These are phyloP conservation scores for Ascochyta lentis DNA, from an alignment of 2,329 filamentous ascomycete species.

Conservation along the genomic window DNA sequence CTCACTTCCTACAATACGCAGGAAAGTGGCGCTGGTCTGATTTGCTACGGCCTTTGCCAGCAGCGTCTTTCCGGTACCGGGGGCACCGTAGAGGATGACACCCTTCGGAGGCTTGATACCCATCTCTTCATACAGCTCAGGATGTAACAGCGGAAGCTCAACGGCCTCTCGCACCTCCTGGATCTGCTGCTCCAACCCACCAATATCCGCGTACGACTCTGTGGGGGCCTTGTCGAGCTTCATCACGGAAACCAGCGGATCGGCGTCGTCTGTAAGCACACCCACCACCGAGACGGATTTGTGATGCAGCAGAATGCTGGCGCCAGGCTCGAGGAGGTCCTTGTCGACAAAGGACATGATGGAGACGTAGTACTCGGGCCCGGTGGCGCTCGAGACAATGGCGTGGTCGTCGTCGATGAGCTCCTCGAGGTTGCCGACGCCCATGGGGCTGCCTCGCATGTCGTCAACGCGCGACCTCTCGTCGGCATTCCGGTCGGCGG, in stretches of 20 bases:
- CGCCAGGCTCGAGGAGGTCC: conserved; percentile 93
- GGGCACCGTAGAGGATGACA: conserved; percentile 97
- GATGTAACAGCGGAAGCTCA: conserved; percentile 91
- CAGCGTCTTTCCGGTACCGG: conserved; percentile 95
- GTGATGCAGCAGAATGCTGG: conserved; percentile 93
- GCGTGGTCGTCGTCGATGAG: conserved; percentile 99
- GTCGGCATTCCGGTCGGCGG: conserved; percentile 87
- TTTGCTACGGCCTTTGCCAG: conserved; percentile 97
- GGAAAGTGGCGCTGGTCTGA: conserved; percentile 97
- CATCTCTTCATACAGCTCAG: conserved; percentile 99
- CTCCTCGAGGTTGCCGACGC: conserved; percentile 95
- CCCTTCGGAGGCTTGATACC: conserved; percentile 99
- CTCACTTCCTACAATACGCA: conserved; percentile 96
- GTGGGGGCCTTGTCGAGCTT: conserved; percentile 99
- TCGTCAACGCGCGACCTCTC: conserved; percentile 95
- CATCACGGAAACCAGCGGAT: conserved; percentile 97
- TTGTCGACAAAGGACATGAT: conserved; percentile 99
- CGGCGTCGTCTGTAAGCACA: conserved; percentile 93
- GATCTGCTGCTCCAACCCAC: conserved; percentile 92
- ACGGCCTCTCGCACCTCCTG: conserved; percentile 98
- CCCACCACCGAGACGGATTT: conserved; percentile 98
- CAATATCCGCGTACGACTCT: conserved; percentile 98
- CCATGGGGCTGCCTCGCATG: conserved; percentile 98
- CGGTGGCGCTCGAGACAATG: conserved; percentile 96
- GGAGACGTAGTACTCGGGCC: conserved; percentile 98